Evolutionary conservation across 1,284 basidiomycete genomes (phyloP), one percentile per base, ranked within the genome.

Genomic region (Moesziomyces parantarcticus): DNA sequence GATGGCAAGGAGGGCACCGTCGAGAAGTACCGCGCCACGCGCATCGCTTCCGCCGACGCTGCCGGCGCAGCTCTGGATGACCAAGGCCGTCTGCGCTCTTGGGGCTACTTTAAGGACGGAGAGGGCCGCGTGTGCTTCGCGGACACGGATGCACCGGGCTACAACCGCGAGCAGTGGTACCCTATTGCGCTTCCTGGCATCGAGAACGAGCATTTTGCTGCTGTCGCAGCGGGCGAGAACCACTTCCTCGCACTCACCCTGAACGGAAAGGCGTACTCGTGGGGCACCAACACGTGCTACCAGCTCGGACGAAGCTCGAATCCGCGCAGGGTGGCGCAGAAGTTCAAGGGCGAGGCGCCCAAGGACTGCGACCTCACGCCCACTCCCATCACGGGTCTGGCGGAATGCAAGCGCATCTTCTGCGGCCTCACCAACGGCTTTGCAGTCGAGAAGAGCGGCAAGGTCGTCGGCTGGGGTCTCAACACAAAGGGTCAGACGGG

Each of bases 381-480:
- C 0, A 91, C 93, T 80, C 90, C 90, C 75, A 87, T 96, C 46
- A 56, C 59, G 3, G 77, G 76, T 48, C 87, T 97, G 18, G 89
- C 90, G 58, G 90, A 92, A 78, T 92, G 92, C 50, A 89, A 90
- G 20, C 86, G 86, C 44, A 87, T 97, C 68, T 93, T 92, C 8
- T 88, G 92, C 0, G 94, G 94, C 10, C 88, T 88, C 44, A 92
- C 90, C 84, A 91, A 93, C 83, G 94, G 92, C 0, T 97, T 96
- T 77, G 94, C 94, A 4, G 89, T 97, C 66, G 91, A 94, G 83
- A 88, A 90, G 68, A 86, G 87, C 22, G 94, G 93, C 40, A 88
- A 88, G 50, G 91, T 94, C 4, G 96, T 90, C 88, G 92, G 89
- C 3, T 97, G 94, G 94, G 94, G 94, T 23, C 86, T 95, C 65